Evolutionary conservation across 2,329 filamentous ascomycete genomes (phyloP).

Genomic region (Sclerotinia borealis): DNA sequence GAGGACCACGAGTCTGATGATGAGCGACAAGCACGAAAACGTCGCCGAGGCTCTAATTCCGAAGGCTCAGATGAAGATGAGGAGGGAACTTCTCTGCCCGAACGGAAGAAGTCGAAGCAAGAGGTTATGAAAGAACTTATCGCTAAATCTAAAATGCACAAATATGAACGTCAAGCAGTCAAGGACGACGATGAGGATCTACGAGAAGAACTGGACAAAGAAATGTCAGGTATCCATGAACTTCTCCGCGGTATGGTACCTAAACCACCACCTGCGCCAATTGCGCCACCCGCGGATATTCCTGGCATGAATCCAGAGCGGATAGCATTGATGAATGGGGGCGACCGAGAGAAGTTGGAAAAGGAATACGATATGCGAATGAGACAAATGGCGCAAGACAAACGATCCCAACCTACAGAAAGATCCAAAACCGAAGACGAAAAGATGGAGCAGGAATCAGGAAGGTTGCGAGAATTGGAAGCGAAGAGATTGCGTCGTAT

Average conservation of each 20-base stretch:
- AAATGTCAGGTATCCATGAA: slow-evolving; percentile 67
- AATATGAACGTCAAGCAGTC: slow-evolving; percentile 84
- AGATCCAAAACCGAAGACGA: slow-evolving; percentile 91
- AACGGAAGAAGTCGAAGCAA: slow-evolving; percentile 88
- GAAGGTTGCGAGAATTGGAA: slow-evolving; percentile 73
- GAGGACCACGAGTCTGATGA: slow-evolving; percentile 53
- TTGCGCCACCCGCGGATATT: slow-evolving; percentile 27
- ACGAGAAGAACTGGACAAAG: slow-evolving; percentile 76
- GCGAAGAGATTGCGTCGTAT: slow-evolving; percentile 77
- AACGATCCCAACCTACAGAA: slow-evolving; percentile 76
- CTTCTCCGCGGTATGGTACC: slow-evolving; percentile 57
- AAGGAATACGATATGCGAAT: slow-evolving; percentile 84
- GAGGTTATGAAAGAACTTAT: slow-evolving; percentile 98
- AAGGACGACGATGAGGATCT: slow-evolving; percentile 94
- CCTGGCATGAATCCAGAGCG: slow-evolving; percentile 58
- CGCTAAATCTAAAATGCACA: slow-evolving; percentile 92
- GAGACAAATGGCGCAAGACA: slow-evolving; percentile 76
- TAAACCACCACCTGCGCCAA: slow-evolving; percentile 38
- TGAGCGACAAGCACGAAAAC: slow-evolving; percentile 50
- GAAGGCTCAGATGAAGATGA: slow-evolving; percentile 46
- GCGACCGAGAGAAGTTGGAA: slow-evolving; percentile 63
- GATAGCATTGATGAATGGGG: slow-evolving; percentile 52
- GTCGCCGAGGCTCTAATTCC: slow-evolving; percentile 44
- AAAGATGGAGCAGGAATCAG: slow-evolving; percentile 68
- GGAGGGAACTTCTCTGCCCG: slow-evolving; percentile 53